Percentiles rank a stretch among this genome's conserved stretches.
Conservation (phyloP, 2,329 filamentous ascomycete genomes). For the Chrysoporthe cubensis region DNA sequence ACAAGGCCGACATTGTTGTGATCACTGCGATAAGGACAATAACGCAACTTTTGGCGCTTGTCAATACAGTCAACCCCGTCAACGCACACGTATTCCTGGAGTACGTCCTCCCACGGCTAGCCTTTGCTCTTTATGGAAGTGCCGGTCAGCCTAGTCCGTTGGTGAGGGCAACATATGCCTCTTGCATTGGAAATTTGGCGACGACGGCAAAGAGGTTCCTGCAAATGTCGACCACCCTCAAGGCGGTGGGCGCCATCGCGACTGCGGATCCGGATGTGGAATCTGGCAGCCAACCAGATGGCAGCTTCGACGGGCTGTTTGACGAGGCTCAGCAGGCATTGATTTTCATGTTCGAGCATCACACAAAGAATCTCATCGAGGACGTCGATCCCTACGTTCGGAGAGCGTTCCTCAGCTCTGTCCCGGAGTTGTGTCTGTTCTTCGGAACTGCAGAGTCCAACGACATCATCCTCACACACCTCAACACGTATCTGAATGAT, state of each 20-base stretch:
- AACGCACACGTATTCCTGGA: conserved; percentile 72
- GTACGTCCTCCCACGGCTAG: conserved; percentile 68
- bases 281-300: conserved; percentile 66
- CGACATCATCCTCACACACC: conserved; percentile 92
- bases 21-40: conserved; percentile 84
- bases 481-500: conserved; percentile 97
- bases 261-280: conserved; percentile 80
- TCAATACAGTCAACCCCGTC: conserved; percentile 82
- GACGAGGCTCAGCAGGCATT: conserved; percentile 86
- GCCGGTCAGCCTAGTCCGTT: conserved; percentile 64
- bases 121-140: conserved; percentile 53
- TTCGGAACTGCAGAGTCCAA: conserved; percentile 91
- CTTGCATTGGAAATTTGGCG: conserved; percentile 86
- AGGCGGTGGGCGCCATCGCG: conserved; percentile 80
- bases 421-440: conserved; percentile 90
- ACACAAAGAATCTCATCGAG: conserved; percentile 88
- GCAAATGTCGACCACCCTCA: conserved; percentile 86
- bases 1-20: conserved; percentile 82
- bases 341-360: conserved; percentile 79
- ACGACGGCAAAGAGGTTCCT: conserved; percentile 83
- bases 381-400: conserved; percentile 85
- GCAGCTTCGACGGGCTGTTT: conserved; percentile 80
- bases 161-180: conserved; percentile 89
- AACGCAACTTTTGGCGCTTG: conserved; percentile 84
- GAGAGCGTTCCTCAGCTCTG: conserved; percentile 87